Conservation (phyloP, 345 rosid genomes). For the Pelargonium nanum region DNA sequence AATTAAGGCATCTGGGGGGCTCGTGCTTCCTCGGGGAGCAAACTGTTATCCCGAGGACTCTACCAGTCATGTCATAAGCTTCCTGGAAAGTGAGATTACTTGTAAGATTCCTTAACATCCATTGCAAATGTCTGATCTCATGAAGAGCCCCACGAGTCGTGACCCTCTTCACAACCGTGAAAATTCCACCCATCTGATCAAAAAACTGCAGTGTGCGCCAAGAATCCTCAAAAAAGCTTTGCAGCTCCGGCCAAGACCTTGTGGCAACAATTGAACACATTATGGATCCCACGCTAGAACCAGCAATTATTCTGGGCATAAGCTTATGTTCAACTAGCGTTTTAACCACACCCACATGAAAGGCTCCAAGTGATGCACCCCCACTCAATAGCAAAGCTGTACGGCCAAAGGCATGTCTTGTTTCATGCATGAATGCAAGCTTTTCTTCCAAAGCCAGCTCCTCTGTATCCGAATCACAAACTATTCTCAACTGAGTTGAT, state of each 20-base stretch:
- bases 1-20: constrained; percentile 96
- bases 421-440: constrained; percentile 93
- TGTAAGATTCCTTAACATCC: constrained; percentile 81
- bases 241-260: constrained; percentile 95
- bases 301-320: constrained; percentile 82
- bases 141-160: constrained; percentile 87
- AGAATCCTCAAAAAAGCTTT: constrained; percentile 79
- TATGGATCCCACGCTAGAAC: constrained; percentile 97
- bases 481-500: constrained; percentile 86
- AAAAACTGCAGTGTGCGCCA: constrained; percentile 73
- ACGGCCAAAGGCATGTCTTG: constrained; percentile 93
- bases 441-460: constrained; percentile 93
- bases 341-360: constrained; percentile 82
- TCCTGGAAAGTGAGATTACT: constrained; percentile 97
- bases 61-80: constrained; percentile 93
- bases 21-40: constrained; percentile 99
- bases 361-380: constrained; percentile 96
- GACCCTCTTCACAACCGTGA: constrained; percentile 70
- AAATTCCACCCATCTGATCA: constrained; percentile 88
- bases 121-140: constrained; percentile 79
- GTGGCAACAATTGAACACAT: constrained; percentile 80
- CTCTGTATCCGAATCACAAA: constrained; percentile 73
- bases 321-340: constrained; percentile 88
- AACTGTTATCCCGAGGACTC: constrained; percentile 87
- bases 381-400: constrained; percentile 98